Conservation (phyloP, 2,329 filamentous ascomycete species). For the Pyrenochaeta sp. region DNA sequence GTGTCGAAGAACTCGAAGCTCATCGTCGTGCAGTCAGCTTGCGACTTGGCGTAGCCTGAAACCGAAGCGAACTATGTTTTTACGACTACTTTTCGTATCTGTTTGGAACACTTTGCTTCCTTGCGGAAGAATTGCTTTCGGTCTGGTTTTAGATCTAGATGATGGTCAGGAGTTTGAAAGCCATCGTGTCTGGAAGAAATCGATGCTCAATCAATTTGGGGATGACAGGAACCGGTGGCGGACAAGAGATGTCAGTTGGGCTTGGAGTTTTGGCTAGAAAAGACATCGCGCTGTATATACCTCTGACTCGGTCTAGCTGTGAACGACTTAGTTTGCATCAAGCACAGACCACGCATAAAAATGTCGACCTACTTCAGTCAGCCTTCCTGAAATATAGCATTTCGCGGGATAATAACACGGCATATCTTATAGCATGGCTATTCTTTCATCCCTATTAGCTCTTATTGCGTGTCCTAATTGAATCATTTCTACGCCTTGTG, state of each 20-base stretch:
- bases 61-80: neutral
- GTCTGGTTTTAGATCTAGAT: neutral
- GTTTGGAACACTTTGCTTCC: neutral
- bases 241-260: neutral
- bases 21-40: constrained; percentile 79
- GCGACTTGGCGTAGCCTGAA: constrained; percentile 57
- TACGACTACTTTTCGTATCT: neutral
- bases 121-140: neutral
- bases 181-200: no score
- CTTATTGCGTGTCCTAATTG: neutral
- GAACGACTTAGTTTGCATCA: neutral
- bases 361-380: constrained; percentile 5
- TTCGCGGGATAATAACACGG: constrained; percentile 2
- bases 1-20: constrained; percentile 93
- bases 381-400: constrained; percentile 2
- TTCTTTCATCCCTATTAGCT: neutral
- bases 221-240: neutral
- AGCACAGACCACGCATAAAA: constrained; percentile 13
- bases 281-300: constrained; percentile 8
- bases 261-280: neutral
- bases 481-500: no score
- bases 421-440: constrained; percentile 6
- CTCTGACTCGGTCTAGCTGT: constrained; percentile 1
- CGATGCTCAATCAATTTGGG: neutral
- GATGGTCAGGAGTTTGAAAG: no score